Conservation (phyloP, 225 moss, liverwort and hornwort genomes). For the Bryum argenteum region DNA sequence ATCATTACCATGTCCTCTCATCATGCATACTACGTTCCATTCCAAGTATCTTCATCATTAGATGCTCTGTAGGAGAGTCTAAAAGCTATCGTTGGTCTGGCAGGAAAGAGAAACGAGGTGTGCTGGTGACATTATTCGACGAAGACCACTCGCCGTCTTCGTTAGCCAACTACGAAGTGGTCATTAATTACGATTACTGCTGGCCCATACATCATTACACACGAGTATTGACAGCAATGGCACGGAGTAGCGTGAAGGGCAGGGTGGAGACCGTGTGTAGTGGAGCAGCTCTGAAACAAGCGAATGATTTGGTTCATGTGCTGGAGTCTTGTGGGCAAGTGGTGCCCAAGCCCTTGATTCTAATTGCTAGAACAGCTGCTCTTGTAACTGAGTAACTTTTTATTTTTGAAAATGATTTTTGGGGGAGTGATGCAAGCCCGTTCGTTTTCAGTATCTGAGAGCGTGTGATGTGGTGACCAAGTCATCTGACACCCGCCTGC, state of each 20-base stretch:
- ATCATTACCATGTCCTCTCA: not conserved
- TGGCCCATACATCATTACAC: constrained; percentile 55
- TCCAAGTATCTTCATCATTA: not conserved
- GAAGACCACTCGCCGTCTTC: not conserved
- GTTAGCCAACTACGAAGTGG: constrained; percentile 35
- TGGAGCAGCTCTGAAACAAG: constrained; percentile 72
- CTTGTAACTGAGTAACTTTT: constrained; percentile 46
- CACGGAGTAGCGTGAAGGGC: constrained; percentile 60
- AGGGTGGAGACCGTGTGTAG: constrained; percentile 82
- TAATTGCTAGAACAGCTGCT: constrained; percentile 72
- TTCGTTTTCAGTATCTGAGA: not conserved
- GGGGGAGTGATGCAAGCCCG: not conserved
- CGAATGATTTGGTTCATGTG: constrained; percentile 52
- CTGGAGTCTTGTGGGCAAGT: constrained; percentile 63
- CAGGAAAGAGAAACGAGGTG: constrained; percentile 41
- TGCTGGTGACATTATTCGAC: constrained; percentile 36
- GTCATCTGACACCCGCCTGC: constrained; percentile 11
- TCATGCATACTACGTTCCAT: not conserved
- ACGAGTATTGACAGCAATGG: constrained; percentile 62
- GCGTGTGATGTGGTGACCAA: constrained; percentile 1
- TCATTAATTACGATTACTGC: constrained; percentile 71
- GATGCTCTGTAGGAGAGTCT: not conserved
- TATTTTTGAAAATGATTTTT: too few species aligned
- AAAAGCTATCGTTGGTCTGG: not conserved
- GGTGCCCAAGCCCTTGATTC: constrained; percentile 72